These are phyloP conservation scores for Bremia lactucae DNA, from an alignment of 352 stramenopile species.

Conservation along the genomic window DNA sequence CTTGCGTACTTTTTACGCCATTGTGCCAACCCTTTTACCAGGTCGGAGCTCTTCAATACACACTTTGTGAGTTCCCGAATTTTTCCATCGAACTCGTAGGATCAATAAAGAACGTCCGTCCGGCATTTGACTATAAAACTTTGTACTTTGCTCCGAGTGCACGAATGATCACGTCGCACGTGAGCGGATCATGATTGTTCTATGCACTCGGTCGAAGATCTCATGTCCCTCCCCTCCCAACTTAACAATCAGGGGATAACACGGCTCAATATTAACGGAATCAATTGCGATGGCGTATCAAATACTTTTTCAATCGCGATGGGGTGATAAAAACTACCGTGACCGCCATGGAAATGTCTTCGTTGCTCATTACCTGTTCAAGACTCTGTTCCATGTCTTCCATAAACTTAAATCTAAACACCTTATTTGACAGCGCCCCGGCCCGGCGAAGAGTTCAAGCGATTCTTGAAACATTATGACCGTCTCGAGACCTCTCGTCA, in stretches of 20 bases:
- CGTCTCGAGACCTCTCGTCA: constrained; percentile 74
- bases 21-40: constrained; percentile 79
- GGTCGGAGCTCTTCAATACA: constrained; percentile 91
- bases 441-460: constrained; percentile 89
- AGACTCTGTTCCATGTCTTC: constrained; percentile 97
- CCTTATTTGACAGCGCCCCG: constrained; percentile 90
- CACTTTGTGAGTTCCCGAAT: constrained; percentile 87
- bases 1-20: constrained; percentile 82
- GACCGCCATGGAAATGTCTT: constrained; percentile 88
- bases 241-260: constrained; percentile 97
- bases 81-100: constrained; percentile 90
- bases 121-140: constrained; percentile 97
- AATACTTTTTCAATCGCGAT: constrained; percentile 87
- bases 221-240: constrained; percentile 95
- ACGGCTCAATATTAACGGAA: constrained; percentile 91
- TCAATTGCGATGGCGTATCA: constrained; percentile 88
- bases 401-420: constrained; percentile 98
- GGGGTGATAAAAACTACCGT: no score
- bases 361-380: constrained; percentile 91
- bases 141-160: constrained; percentile 92
- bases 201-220: constrained; percentile 88
- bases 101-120: constrained; percentile 98
- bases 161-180: constrained; percentile 96
- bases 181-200: constrained; percentile 82
- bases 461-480: constrained; percentile 79